phyloP scores from a whole-genome alignment of 257 asterid genomes.

The Nicotiana otophora region DNA sequence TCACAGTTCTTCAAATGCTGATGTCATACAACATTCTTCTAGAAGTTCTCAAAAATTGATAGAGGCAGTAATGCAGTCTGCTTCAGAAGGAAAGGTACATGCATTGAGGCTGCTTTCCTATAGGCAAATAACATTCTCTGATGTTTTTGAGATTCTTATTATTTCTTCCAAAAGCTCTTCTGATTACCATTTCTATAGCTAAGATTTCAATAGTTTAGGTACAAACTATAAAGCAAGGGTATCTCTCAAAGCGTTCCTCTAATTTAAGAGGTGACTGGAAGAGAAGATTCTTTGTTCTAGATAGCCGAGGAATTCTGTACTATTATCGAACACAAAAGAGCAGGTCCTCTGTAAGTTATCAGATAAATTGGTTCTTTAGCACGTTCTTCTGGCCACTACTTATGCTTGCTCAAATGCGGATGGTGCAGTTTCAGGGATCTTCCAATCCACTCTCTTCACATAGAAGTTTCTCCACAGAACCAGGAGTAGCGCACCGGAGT shows the following conservation, averaged over 20 bases:
- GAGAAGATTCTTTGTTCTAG: constrained; percentile 81
- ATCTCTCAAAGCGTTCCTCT: constrained; percentile 71
- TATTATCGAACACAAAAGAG: constrained; percentile 77
- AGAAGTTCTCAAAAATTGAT: constrained; percentile 69
- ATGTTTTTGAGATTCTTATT: constrained; percentile 8
- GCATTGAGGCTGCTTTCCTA: background rate
- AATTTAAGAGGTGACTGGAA: constrained; percentile 88
- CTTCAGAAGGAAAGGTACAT: constrained; percentile 81
- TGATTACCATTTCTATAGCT: constrained; percentile 25
- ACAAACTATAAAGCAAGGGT: constrained; percentile 80
- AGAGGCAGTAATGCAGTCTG: constrained; percentile 77
- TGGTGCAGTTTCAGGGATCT: constrained; percentile 49
- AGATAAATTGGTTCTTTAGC: background rate
- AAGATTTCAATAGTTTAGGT: constrained; percentile 69
- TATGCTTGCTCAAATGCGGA: constrained; percentile 22
- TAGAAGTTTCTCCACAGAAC: constrained; percentile 47
- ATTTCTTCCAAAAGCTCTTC: background rate
- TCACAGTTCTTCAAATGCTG: constrained; percentile 32
- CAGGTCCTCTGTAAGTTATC: constrained; percentile 51
- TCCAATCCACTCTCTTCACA: constrained; percentile 38
- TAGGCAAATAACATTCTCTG: background rate
- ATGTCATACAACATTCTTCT: constrained; percentile 38
- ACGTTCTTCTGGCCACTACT: constrained; percentile 6
- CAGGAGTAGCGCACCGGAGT: constrained; percentile 54
- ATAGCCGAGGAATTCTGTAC: constrained; percentile 58